Evolutionary conservation across 192 early-diverging fungal genomes (phyloP).

Genomic region (Coemansia sp.): DNA sequence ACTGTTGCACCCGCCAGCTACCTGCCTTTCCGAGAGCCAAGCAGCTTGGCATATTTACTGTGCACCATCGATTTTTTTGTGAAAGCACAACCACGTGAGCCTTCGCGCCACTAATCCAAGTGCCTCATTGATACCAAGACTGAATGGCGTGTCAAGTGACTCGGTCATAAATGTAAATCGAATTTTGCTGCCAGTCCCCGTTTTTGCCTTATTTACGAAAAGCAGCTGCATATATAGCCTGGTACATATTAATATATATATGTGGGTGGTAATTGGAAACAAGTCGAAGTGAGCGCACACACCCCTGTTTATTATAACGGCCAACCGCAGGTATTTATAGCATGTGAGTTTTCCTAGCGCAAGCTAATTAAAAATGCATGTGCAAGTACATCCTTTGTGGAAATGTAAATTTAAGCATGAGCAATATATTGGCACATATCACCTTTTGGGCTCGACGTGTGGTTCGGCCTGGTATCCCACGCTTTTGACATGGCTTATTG

Average conservation of each 20-base stretch:
- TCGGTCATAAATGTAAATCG: not conserved
- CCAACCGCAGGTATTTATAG: not conserved
- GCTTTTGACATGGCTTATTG: not conserved
- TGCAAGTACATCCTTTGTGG: not conserved
- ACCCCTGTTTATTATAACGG: not conserved
- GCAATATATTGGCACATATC: not conserved
- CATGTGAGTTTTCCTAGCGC: not conserved
- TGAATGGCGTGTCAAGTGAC: conserved; percentile 1
- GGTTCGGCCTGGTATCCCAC: not conserved
- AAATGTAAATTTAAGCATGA: not conserved
- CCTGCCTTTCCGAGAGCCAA: not conserved
- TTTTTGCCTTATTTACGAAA: not conserved
- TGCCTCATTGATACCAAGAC: not conserved
- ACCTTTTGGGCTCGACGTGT: not conserved
- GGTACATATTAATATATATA: not conserved
- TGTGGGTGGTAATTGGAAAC: not conserved
- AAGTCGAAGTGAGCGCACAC: not conserved
- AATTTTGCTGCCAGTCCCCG: not conserved
- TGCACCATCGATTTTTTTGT: not conserved
- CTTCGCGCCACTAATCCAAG: not conserved
- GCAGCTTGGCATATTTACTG: not conserved
- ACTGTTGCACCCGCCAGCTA: not conserved
- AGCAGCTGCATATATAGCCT: not conserved
- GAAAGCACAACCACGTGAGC: not conserved
- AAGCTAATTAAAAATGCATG: not conserved